phyloP scores from a whole-genome alignment of 2,329 filamentous ascomycete species.

The Aspergillus chevalieri region DNA sequence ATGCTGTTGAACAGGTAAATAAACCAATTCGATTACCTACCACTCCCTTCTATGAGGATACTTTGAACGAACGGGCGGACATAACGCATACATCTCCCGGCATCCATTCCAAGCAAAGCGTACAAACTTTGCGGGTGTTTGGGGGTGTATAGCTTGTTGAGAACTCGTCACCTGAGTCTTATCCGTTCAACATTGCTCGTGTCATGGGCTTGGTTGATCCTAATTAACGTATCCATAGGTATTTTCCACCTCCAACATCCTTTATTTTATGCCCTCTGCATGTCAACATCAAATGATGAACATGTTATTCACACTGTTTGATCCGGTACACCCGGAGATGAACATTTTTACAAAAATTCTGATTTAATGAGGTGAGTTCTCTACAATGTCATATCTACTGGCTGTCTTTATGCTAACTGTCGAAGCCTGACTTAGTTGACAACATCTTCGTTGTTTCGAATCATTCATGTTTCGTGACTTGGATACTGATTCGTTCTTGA shows the following conservation, averaged over 20 bases:
- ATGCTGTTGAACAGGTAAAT: constrained; percentile 28
- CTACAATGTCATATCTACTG: not conserved
- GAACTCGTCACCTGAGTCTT: constrained; percentile 59
- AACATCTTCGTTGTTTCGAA: constrained; percentile 15
- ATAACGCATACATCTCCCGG: constrained; percentile 50
- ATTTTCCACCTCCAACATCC: constrained; percentile 11
- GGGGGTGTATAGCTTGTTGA: constrained; percentile 58
- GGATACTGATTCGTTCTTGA: constrained; percentile 23
- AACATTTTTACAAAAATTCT: constrained; percentile 59
- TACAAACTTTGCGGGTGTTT: constrained; percentile 60
- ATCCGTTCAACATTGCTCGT: constrained; percentile 19
- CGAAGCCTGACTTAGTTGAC: constrained; percentile 39
- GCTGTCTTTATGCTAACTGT: constrained; percentile 25
- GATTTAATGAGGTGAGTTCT: constrained; percentile 60
- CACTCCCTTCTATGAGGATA: constrained; percentile 50
- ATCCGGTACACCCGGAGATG: constrained; percentile 52
- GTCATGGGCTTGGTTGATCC: constrained; percentile 6
- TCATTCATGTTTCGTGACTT: constrained; percentile 16
- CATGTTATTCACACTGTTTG: constrained; percentile 66
- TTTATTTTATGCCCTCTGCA: constrained; percentile 11
- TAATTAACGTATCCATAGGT: constrained; percentile 21
- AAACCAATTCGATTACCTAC: constrained; percentile 11
- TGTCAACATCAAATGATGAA: constrained; percentile 55
- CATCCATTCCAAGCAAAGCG: constrained; percentile 51
- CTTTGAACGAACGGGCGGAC: constrained; percentile 65